Conservation (phyloP, 1,139 yeast genomes). For the Nakaseomyces bracarensis region DNA sequence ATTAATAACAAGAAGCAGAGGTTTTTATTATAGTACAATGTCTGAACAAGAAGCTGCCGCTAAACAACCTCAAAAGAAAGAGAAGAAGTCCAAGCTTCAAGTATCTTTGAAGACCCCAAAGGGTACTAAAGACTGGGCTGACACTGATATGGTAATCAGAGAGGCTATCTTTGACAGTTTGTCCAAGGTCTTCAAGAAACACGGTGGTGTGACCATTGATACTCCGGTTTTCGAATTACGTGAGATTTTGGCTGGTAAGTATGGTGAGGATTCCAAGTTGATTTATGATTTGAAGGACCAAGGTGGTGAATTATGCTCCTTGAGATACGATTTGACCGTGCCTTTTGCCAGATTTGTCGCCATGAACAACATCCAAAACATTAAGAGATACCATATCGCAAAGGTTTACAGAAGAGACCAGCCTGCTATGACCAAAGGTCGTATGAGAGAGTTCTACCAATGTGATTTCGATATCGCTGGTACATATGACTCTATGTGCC, state of each 20-base stretch:
- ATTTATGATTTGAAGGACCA: constrained; percentile 95
- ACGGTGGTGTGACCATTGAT: constrained; percentile 96
- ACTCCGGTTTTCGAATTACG: constrained; percentile 95
- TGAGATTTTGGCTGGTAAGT: constrained; percentile 91
- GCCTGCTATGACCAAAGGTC: constrained; percentile 98
- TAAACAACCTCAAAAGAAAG: constrained; percentile 12
- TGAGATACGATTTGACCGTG: constrained; percentile 92
- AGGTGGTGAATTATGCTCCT: constrained; percentile 93
- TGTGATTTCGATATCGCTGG: constrained; percentile 98
- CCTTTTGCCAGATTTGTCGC: constrained; percentile 97
- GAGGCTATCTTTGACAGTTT: constrained; percentile 74
- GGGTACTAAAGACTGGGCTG: constrained; percentile 98
- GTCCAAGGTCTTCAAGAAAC: constrained; percentile 73
- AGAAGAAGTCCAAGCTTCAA: constrained; percentile 36
- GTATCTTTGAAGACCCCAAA: constrained; percentile 88
- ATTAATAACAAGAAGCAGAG: too few relatives aligned
- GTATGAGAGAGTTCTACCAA: constrained; percentile 98
- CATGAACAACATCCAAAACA: constrained; percentile 78
- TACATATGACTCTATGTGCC: constrained; percentile 82
- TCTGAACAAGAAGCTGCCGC: constrained; percentile 7
- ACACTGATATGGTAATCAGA: constrained; percentile 90
- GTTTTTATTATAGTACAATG: constrained; percentile 2
- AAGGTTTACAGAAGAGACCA: constrained; percentile 97
- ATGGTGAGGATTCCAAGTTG: constrained; percentile 95
- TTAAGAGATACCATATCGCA: constrained; percentile 93